phyloP scores from a whole-genome alignment of 176 grass and related monocot genomes.

The Puya raimondii region DNA sequence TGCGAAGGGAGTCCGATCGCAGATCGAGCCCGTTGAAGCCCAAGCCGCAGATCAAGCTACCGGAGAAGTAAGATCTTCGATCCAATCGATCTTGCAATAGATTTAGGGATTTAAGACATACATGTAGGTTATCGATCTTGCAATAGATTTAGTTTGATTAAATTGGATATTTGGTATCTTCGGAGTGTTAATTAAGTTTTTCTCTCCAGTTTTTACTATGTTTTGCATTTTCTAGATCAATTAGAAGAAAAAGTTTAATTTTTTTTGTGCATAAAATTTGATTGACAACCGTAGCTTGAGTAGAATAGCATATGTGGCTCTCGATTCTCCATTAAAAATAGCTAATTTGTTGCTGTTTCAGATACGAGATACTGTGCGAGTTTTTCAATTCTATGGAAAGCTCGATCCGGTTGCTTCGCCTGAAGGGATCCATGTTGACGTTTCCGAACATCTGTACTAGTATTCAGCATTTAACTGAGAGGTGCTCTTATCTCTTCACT shows the following conservation, averaged over 20 bases:
- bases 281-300: too few relatives aligned
- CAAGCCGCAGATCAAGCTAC: slow-evolving; percentile 39
- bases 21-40: slow-evolving; percentile 21
- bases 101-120: slow-evolving; percentile 1
- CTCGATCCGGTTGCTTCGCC: slow-evolving; percentile 54
- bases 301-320: slow-evolving; percentile 2
- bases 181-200: too few relatives aligned
- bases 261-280: neutral
- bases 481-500: slow-evolving; percentile 20
- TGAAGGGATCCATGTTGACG: slow-evolving; percentile 50
- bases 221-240: neutral
- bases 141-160: neutral
- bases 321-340: neutral
- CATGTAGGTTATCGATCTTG: neutral
- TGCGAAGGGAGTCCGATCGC: slow-evolving; percentile 5
- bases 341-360: slow-evolving; percentile 7
- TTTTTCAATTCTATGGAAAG: slow-evolving; percentile 83
- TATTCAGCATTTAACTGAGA: slow-evolving; percentile 50
- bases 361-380: slow-evolving; percentile 65
- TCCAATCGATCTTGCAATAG: neutral
- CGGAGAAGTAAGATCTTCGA: slow-evolving; percentile 42
- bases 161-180: too few relatives aligned
- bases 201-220: neutral
- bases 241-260: neutral
- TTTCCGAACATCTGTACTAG: slow-evolving; percentile 67